Evolutionary conservation across 2,329 filamentous ascomycete species (phyloP).

Genomic region (Scytalidium sp.): DNA sequence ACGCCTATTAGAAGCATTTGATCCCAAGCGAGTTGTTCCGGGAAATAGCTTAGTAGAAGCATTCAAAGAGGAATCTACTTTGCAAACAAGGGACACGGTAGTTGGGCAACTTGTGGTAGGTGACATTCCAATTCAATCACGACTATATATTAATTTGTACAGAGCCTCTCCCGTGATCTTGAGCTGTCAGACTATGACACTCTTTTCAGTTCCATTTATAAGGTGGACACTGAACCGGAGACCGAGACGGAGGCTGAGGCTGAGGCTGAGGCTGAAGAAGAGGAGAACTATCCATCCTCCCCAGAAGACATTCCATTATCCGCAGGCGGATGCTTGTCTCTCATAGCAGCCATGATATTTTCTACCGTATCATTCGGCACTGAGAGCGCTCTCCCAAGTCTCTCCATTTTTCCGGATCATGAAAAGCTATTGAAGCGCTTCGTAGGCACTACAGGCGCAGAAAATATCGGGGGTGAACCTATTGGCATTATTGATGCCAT

Average conservation of each 20-base stretch:
- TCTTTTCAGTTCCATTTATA: constrained; percentile 43
- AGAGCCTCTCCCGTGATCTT: constrained; percentile 52
- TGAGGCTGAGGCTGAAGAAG: constrained; percentile 32
- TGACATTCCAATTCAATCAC: constrained; percentile 15
- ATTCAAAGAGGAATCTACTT: constrained; percentile 60
- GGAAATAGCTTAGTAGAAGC: constrained; percentile 59
- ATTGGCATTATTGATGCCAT: constrained; percentile 58
- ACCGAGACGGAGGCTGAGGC: too few species aligned
- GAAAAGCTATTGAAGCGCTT: constrained; percentile 50
- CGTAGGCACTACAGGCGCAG: constrained; percentile 45
- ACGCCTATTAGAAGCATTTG: constrained; percentile 65
- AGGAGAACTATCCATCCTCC: constrained; percentile 43
- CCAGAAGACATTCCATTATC: constrained; percentile 55
- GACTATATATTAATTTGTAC: constrained; percentile 9
- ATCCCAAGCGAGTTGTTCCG: constrained; percentile 61
- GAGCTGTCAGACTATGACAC: constrained; percentile 44
- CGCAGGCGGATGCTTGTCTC: constrained; percentile 54
- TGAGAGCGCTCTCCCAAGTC: constrained; percentile 47
- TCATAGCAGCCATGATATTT: constrained; percentile 62
- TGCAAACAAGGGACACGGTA: constrained; percentile 61
- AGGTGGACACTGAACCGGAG: constrained; percentile 34
- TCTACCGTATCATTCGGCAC: constrained; percentile 59
- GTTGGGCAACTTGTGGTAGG: constrained; percentile 70
- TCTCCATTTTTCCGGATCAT: constrained; percentile 61
- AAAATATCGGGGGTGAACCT: constrained; percentile 42